A percentile compares a stretch with the other conserved stretches of the same genome.
phyloP scores from a whole-genome alignment of 768 basidiomycete genomes.

The Coprinopsis sp. region DNA sequence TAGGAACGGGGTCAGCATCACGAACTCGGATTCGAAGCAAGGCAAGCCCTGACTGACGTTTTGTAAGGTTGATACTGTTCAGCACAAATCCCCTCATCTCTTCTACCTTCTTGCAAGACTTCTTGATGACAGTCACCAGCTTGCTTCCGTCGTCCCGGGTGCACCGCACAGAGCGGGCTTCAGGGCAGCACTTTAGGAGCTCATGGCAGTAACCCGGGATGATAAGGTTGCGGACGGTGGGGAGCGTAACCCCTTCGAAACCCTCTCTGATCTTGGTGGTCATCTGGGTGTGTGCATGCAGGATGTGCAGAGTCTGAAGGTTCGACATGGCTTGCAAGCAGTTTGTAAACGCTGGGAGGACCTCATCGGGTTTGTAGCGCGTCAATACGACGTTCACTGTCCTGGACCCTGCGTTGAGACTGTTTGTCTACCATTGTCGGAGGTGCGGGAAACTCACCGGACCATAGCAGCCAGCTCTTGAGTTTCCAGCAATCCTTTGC shows the following conservation, averaged over 20 bases:
- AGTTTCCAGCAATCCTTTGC: neutral
- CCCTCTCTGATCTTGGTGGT: slow-evolving; percentile 20
- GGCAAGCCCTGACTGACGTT: neutral
- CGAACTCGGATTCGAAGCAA: neutral
- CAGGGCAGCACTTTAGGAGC: slow-evolving; percentile 16
- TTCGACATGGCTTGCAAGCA: slow-evolving; percentile 23
- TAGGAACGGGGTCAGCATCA: neutral
- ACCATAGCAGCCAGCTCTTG: neutral
- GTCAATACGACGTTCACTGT: slow-evolving; percentile 24
- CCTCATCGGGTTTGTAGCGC: slow-evolving; percentile 19
- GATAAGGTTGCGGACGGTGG: slow-evolving; percentile 22
- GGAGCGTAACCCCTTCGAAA: slow-evolving; percentile 18
- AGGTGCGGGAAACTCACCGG: neutral
- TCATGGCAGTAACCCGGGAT: slow-evolving; percentile 26
- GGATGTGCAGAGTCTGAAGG: slow-evolving; percentile 26
- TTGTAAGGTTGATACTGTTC: neutral
- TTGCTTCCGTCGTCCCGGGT: slow-evolving; percentile 4
- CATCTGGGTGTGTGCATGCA: slow-evolving; percentile 29
- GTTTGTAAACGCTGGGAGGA: slow-evolving; percentile 22
- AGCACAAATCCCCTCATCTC: slow-evolving; percentile 4
- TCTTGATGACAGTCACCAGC: slow-evolving; percentile 7
- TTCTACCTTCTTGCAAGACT: neutral
- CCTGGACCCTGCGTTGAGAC: slow-evolving; percentile 8
- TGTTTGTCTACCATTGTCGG: neutral
- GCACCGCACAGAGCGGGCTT: slow-evolving; percentile 3